A percentile compares a stretch with the other conserved stretches of the same genome.
Evolutionary conservation across 805 yeast genomes (phyloP).

Genomic region (Saturnispora hagleri): DNA sequence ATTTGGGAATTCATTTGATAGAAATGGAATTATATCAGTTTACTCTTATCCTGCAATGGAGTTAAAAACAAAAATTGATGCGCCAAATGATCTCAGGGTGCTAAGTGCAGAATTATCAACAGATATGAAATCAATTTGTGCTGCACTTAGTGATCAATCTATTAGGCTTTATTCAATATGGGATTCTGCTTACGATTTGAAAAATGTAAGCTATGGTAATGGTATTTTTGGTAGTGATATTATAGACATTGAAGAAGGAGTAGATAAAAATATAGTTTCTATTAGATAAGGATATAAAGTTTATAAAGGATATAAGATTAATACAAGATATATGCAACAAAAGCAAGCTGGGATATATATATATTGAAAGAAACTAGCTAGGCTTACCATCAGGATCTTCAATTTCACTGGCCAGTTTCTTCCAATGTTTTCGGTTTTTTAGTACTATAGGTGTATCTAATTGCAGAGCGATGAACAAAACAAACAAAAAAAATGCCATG

Average conservation of each 20-base stretch:
- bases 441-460: constrained; percentile 60
- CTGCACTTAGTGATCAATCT: constrained; percentile 73
- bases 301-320: neutral
- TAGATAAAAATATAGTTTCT: constrained; percentile 23
- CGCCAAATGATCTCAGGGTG: constrained; percentile 46
- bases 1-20: constrained; percentile 43
- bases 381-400: constrained; percentile 85
- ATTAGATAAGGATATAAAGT: constrained; percentile 17
- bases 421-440: constrained; percentile 60
- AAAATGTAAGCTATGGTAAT: constrained; percentile 21
- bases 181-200: constrained; percentile 37
- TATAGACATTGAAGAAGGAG: constrained; percentile 52
- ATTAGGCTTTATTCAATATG: constrained; percentile 69
- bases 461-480: constrained; percentile 46
- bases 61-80: constrained; percentile 38
- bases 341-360: neutral
- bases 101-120: constrained; percentile 63
- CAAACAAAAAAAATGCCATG: constrained; percentile 43
- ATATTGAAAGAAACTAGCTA: constrained; percentile 29
- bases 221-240: constrained; percentile 49
- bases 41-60: constrained; percentile 62
- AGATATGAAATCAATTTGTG: constrained; percentile 50
- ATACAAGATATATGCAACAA: neutral
- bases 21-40: constrained; percentile 45
- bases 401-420: constrained; percentile 43